phyloP scores from a whole-genome alignment of 345 rosid genomes.

The Theobroma cacao region DNA sequence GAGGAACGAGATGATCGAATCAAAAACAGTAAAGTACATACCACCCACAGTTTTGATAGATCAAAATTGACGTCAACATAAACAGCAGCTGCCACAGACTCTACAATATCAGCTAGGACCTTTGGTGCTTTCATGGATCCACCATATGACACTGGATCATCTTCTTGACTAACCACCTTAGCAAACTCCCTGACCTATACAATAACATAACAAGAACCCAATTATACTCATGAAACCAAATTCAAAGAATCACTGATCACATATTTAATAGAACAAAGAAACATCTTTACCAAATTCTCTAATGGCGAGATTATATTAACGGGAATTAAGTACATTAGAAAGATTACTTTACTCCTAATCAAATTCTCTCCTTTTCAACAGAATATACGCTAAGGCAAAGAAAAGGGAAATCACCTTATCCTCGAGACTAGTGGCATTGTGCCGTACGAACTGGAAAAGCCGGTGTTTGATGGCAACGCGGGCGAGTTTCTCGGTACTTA shows the following conservation, averaged over 20 bases:
- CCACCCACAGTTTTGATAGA: conserved; percentile 70
- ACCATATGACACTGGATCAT: conserved; percentile 43
- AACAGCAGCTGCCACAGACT: conserved; percentile 74
- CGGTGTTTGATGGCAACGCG: conserved; percentile 60
- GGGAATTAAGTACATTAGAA: too few relatives aligned
- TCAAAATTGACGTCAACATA: conserved; percentile 57
- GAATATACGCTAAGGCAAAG: background rate
- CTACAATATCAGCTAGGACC: conserved; percentile 74
- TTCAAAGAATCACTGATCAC: background rate
- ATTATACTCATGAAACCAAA: background rate
- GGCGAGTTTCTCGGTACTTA: conserved; percentile 81
- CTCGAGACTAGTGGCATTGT: conserved; percentile 41
- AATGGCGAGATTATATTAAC: too few relatives aligned
- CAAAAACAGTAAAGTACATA: conserved; percentile 18
- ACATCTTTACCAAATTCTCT: too few relatives aligned
- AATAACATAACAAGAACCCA: background rate
- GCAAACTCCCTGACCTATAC: conserved; percentile 60
- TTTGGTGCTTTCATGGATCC: conserved; percentile 80
- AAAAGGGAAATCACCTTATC: conserved; percentile 36
- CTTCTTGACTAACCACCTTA: conserved; percentile 50
- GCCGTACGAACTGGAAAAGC: conserved; percentile 44
- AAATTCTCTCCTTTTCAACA: too few relatives aligned
- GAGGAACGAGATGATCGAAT: background rate
- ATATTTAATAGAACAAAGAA: background rate
- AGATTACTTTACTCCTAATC: too few relatives aligned